Percentiles rank a stretch among this genome's conserved stretches.
Conservation (phyloP, 2,329 filamentous ascomycete genomes). For the Tothia fuscella region DNA sequence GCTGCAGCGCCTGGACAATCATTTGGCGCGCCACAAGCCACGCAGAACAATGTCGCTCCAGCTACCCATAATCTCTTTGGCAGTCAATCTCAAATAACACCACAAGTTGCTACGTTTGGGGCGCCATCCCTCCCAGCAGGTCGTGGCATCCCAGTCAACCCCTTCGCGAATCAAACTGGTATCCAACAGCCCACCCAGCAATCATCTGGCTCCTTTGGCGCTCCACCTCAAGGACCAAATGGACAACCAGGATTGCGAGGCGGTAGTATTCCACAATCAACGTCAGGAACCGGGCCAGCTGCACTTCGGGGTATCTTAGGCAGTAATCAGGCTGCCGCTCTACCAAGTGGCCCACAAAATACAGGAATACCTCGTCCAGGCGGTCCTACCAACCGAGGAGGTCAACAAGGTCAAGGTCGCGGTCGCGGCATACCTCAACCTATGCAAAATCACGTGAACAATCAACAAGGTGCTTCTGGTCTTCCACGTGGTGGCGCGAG, state of each 20-base stretch:
- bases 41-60: no score
- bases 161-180: no score
- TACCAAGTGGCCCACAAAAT: not conserved
- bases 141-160: no score
- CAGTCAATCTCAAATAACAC: no score
- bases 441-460: constrained; percentile 2
- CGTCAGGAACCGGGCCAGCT: constrained; percentile 8
- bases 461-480: constrained; percentile 4
- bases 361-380: not conserved
- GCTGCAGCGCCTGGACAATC: no score
- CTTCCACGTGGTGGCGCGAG: constrained; percentile 9
- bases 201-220: constrained; percentile 4
- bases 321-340: not conserved
- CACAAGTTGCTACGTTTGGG: no score
- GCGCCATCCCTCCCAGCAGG: no score
- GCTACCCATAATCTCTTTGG: no score
- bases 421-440: not conserved
- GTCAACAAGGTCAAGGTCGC: not conserved
- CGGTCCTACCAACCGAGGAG: not conserved
- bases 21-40: no score
- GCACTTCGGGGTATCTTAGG: constrained; percentile 4
- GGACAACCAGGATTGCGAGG: not conserved
- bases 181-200: no score
- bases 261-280: not conserved
- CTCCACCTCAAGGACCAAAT: not conserved